Percentiles rank a stretch among this genome's conserved stretches.
phyloP scores from a whole-genome alignment of 106 monocot genomes.

The Hemerocallis citrina region DNA sequence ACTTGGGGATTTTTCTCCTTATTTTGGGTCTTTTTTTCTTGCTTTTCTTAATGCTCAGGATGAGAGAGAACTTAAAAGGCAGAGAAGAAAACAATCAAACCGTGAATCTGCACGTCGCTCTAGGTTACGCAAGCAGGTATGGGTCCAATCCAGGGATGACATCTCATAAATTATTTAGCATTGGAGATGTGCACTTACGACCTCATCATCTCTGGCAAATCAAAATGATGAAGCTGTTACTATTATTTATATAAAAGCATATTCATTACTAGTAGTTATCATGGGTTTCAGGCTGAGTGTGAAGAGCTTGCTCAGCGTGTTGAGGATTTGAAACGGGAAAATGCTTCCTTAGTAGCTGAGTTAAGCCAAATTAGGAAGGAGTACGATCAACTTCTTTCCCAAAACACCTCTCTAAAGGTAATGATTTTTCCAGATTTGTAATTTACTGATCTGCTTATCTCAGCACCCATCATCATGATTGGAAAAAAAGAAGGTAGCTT shows the following conservation, averaged over 20 bases:
- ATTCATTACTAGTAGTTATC: not conserved
- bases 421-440: not conserved
- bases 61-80: slow-evolving; percentile 69
- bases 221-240: too few species aligned
- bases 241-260: not conserved
- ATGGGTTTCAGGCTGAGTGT: slow-evolving; percentile 54
- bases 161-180: not conserved
- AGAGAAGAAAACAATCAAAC: slow-evolving; percentile 73
- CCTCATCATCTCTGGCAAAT: too few species aligned
- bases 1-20: not conserved
- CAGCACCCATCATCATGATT: too few species aligned
- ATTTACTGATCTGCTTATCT: too few species aligned
- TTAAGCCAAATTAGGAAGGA: slow-evolving; percentile 53
- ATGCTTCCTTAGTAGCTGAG: slow-evolving; percentile 53
- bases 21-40: not conserved
- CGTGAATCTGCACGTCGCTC: slow-evolving; percentile 77
- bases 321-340: slow-evolving; percentile 59
- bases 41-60: slow-evolving; percentile 25
- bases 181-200: too few species aligned
- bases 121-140: slow-evolving; percentile 72
- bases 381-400: slow-evolving; percentile 43
- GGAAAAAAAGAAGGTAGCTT: not conserved
- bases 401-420: slow-evolving; percentile 66
- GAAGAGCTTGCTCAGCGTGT: slow-evolving; percentile 64
- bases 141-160: not conserved